Conservation (phyloP, 2,329 filamentous ascomycete genomes). For the Elsinoe fawcettii region DNA sequence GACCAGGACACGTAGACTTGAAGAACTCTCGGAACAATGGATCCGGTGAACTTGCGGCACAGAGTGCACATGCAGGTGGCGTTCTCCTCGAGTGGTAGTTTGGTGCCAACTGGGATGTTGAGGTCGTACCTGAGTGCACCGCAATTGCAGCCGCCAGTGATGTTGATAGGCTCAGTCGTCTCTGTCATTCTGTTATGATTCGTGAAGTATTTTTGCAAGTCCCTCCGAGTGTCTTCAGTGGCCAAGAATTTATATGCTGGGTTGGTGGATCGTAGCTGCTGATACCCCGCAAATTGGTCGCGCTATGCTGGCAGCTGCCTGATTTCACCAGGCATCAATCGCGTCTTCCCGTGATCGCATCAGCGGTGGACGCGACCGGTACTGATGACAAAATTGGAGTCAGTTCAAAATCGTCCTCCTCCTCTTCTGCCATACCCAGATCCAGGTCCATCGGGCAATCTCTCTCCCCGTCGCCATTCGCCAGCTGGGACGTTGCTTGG, state of each 20-base stretch:
- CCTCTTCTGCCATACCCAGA: conserved; percentile 20
- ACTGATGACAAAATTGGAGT: no score
- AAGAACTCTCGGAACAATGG: neutral
- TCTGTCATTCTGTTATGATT: neutral
- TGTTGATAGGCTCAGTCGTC: neutral
- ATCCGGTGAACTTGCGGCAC: conserved; percentile 1
- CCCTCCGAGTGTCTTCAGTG: no score
- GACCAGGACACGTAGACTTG: neutral
- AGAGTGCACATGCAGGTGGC: neutral
- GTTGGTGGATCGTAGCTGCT: neutral
- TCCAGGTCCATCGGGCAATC: conserved; percentile 26
- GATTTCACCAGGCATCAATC: neutral
- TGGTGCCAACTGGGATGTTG: neutral
- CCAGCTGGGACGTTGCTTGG: conserved; percentile 26
- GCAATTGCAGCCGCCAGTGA: conserved; percentile 5
- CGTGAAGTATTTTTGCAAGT: no score
- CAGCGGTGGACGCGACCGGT: no score
- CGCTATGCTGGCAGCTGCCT: neutral
- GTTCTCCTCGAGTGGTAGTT: neutral
- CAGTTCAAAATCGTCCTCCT: conserved; percentile 19
- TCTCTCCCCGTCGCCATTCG: conserved; percentile 35
- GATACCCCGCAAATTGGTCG: neutral
- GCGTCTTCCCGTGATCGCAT: no score
- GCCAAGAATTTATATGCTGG: neutral
- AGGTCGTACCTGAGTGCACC: neutral